Conservation (phyloP, 352 stramenopile species). For the Globisporangium emineosum region DNA sequence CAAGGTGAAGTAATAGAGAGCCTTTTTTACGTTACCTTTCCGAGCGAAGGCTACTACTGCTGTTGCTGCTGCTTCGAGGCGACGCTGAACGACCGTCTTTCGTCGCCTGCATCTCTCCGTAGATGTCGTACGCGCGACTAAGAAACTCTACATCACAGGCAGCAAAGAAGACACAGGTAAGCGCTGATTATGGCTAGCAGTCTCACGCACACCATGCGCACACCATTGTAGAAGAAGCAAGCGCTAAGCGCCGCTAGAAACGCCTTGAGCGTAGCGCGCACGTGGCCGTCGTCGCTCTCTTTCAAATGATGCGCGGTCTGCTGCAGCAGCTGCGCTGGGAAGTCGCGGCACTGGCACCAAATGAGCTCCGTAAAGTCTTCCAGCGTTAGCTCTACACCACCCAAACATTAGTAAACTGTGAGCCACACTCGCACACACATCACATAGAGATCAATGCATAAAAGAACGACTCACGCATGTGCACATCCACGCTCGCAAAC, state of each 20-base stretch:
- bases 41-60: constrained; percentile 12
- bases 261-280: constrained; percentile 23
- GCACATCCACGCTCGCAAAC: constrained; percentile 35
- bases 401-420: not conserved
- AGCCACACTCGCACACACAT: not conserved
- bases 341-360: constrained; percentile 50
- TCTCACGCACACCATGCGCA: not conserved
- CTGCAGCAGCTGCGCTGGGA: constrained; percentile 36
- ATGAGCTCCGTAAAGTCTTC: constrained; percentile 63
- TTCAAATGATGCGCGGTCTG: constrained; percentile 41
- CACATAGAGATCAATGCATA: not conserved
- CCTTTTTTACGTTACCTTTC: constrained; percentile 31
- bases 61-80: constrained; percentile 18
- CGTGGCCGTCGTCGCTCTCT: constrained; percentile 27
- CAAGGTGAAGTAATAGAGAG: not conserved
- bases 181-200: not conserved
- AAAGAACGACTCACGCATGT: constrained; percentile 27
- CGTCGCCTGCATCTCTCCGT: constrained; percentile 31
- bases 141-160: constrained; percentile 38
- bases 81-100: constrained; percentile 28
- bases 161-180: not conserved
- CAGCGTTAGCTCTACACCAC: constrained; percentile 35
- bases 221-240: constrained; percentile 58
- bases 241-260: constrained; percentile 37
- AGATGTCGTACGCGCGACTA: constrained; percentile 42